Conservation (phyloP, 139 green algal species). For the Ostreobium quekettii region DNA sequence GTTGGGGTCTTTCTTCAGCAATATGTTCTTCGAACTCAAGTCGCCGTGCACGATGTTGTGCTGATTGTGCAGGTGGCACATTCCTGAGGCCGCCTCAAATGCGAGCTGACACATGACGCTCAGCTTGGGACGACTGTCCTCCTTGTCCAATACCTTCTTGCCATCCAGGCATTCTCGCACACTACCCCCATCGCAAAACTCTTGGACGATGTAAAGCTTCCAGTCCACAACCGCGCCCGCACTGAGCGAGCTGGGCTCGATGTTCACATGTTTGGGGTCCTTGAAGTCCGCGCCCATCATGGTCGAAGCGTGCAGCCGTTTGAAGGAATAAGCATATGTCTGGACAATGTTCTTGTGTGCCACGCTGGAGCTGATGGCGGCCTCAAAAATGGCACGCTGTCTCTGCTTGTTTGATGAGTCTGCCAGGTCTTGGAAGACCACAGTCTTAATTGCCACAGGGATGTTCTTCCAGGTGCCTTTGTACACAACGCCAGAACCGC, state of each 20-base stretch:
- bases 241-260: no score
- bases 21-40: slow-evolving; percentile 24
- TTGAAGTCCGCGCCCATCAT: no score
- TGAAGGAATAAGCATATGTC: no score
- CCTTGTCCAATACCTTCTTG: neutral
- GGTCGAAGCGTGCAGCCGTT: no score
- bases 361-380: no score
- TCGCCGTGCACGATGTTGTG: slow-evolving; percentile 22
- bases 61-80: slow-evolving; percentile 22
- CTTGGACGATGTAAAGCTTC: slow-evolving; percentile 28
- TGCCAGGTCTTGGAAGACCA: slow-evolving; percentile 24
- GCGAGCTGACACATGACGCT: slow-evolving; percentile 19
- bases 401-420: no score
- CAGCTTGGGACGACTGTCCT: neutral
- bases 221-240: slow-evolving; percentile 18
- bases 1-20: slow-evolving; percentile 15
- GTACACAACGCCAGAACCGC: no score
- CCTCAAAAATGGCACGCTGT: no score
- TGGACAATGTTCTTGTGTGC: no score
- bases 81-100: slow-evolving; percentile 6
- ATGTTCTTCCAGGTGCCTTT: slow-evolving; percentile 23
- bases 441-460: slow-evolving; percentile 25
- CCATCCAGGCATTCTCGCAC: slow-evolving; percentile 17
- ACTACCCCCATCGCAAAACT: slow-evolving; percentile 27
- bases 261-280: no score